Percentiles rank a stretch among this genome's conserved stretches.
Conservation (phyloP, 1,284 basidiomycete genomes). For the Cryptococcus sp. region DNA sequence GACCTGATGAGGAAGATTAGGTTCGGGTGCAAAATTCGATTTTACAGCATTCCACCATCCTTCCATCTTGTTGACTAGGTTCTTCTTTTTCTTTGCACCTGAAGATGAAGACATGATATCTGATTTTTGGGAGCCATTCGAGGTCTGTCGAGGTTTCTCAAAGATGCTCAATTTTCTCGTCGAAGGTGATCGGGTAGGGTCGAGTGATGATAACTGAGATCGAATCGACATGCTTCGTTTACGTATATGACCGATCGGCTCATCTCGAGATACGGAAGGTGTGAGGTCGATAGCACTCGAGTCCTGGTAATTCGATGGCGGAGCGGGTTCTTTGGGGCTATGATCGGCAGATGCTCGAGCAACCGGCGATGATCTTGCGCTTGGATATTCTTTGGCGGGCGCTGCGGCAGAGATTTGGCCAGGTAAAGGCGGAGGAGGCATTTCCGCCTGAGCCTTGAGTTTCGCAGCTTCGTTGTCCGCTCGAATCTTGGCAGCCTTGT, state of each 20-base stretch:
- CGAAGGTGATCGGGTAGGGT: slow-evolving; percentile 27
- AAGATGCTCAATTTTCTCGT: slow-evolving; percentile 18
- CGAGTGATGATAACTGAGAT: slow-evolving; percentile 29
- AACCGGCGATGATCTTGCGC: not conserved
- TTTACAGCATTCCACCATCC: slow-evolving; percentile 52
- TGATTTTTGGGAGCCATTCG: slow-evolving; percentile 25
- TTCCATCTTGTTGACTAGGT: slow-evolving; percentile 49
- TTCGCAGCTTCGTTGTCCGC: slow-evolving; percentile 27
- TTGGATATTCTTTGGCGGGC: not conserved
- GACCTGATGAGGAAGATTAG: slow-evolving; percentile 10
- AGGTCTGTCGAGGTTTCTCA: slow-evolving; percentile 34
- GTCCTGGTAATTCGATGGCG: too few relatives aligned
- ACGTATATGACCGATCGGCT: slow-evolving; percentile 11
- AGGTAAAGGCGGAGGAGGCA: not conserved
- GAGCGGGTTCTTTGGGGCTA: too few relatives aligned
- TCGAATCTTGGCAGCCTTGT: slow-evolving; percentile 55
- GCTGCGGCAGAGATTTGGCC: too few relatives aligned
- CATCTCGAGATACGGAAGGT: slow-evolving; percentile 29
- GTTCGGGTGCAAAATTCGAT: slow-evolving; percentile 43
- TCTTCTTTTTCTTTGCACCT: slow-evolving; percentile 40
- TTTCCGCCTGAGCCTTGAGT: not conserved
- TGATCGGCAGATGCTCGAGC: too few relatives aligned
- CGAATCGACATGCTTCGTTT: slow-evolving; percentile 36
- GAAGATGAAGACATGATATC: slow-evolving; percentile 11
- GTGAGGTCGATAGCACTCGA: slow-evolving; percentile 22